phyloP scores from a whole-genome alignment of 2,329 filamentous ascomycete genomes.

The Xylaria sp. region DNA sequence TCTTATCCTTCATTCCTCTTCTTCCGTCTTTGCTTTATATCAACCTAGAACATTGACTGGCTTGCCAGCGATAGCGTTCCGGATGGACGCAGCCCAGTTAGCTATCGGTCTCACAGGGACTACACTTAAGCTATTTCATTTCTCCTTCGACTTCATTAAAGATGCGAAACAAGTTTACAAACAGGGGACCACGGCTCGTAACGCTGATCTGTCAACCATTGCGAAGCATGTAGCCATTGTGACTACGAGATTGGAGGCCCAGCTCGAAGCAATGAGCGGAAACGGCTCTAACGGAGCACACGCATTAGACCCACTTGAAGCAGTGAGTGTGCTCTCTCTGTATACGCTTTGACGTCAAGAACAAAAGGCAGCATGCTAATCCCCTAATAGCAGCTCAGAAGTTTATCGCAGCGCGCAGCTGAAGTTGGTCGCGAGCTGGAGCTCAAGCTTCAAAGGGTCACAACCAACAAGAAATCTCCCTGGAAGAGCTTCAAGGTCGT shows the following conservation, averaged over 20 bases:
- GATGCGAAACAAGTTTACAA: constrained; percentile 43
- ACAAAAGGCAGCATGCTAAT: not conserved
- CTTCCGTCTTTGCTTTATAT: not conserved
- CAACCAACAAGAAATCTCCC: constrained; percentile 34
- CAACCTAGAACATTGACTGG: not conserved
- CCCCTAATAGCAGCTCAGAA: constrained; percentile 32
- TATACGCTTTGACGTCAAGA: not conserved
- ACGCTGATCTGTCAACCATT: constrained; percentile 35
- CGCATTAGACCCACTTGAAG: constrained; percentile 19
- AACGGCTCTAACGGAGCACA: not conserved
- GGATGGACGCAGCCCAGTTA: constrained; percentile 35
- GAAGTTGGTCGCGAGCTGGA: constrained; percentile 40
- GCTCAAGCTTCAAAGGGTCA: constrained; percentile 26
- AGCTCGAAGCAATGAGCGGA: constrained; percentile 25
- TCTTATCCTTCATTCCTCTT: not conserved
- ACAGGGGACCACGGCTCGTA: constrained; percentile 38
- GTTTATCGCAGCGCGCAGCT: constrained; percentile 1
- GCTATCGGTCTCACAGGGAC: constrained; percentile 39
- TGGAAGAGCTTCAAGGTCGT: constrained; percentile 37
- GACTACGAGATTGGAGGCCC: constrained; percentile 34
- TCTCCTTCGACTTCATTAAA: constrained; percentile 40
- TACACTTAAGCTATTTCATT: constrained; percentile 38
- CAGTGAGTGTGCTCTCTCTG: constrained; percentile 26
- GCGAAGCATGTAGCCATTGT: constrained; percentile 35
- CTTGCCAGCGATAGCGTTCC: constrained; percentile 12